These are phyloP conservation scores for Alternaria postmessia DNA, from an alignment of 2,329 filamentous ascomycete species.

Conservation along the genomic window DNA sequence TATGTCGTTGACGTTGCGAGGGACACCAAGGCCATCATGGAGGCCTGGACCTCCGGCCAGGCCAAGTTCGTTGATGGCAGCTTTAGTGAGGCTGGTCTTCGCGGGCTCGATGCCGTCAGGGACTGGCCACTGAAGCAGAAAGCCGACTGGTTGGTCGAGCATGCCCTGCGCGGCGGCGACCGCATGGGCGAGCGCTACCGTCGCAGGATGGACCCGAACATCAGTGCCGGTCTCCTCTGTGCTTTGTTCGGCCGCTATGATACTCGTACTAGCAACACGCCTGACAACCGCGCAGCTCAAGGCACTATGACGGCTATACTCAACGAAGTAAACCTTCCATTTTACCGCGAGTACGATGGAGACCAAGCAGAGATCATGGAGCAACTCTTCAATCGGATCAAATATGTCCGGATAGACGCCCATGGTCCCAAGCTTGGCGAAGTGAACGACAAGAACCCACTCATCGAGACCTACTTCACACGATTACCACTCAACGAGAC, in stretches of 20 bases:
- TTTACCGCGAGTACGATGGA: constrained; percentile 90
- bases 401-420: constrained; percentile 92
- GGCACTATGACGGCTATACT: constrained; percentile 69
- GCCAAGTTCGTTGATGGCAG: constrained; percentile 63
- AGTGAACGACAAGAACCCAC: constrained; percentile 77
- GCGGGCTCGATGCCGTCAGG: constrained; percentile 62
- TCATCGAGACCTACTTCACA: constrained; percentile 96
- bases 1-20: constrained; percentile 83
- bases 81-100: constrained; percentile 58
- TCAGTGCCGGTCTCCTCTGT: constrained; percentile 73
- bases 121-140: constrained; percentile 66
- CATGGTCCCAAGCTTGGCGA: constrained; percentile 86
- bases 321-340: constrained; percentile 83
- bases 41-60: constrained; percentile 73
- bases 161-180: constrained; percentile 75
- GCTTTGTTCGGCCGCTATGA: constrained; percentile 75
- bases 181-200: constrained; percentile 81
- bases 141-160: constrained; percentile 70
- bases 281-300: constrained; percentile 60
- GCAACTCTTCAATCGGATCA: constrained; percentile 92
- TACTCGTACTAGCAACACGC: constrained; percentile 58
- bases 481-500: constrained; percentile 80
- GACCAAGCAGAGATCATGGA: constrained; percentile 85
- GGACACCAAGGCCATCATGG: constrained; percentile 72
- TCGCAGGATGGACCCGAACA: constrained; percentile 72